Evolutionary conservation across 805 yeast species (phyloP), one percentile per base, ranked within the genome.

Genomic region (Candida xyloterini): DNA sequence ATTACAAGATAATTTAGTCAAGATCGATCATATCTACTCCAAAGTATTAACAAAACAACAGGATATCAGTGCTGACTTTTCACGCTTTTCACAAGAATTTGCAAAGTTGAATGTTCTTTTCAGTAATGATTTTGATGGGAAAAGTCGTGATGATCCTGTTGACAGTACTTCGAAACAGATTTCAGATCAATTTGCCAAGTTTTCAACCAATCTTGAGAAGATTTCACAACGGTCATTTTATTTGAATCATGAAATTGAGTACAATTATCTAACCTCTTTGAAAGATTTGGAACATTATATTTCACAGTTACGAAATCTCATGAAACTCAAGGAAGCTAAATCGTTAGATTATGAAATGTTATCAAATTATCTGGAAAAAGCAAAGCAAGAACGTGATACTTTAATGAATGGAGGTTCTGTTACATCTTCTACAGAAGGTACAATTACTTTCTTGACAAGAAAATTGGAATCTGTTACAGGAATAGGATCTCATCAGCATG

Each of bases 261-360:
- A 81, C 50, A 81, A 88, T 27, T 93, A 87, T 55, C 71, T 88
- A 34, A 84, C 86, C 2, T 79, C 95, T 10, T 65, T 93, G 49
- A 83, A 85, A 50, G 98, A 93, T 61, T 72, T 93, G 63, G 88
- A 91, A 47, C 90, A 86, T 62, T 93, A 84, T 52, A 76, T 83
- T 31, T 68, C 66, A 35, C 76, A 84, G 15, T 65, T 84, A 50
- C 79, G 79, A 53, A 77, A 73, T 46, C 66, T 91, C 43, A 75
- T 93, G 38, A 89, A 84, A 56, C 71, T 85, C 41, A 88, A 91
- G 49, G 98, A 91, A 55, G 89, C 88, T 57, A 90, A 90, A 60
- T 90, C 86, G 52, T 76, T 91, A 20, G 99, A 91, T 59, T 81
- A 83, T 55, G 97, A 93, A 57, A 95, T 85, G 36, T 68, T 91